Conservation (phyloP, 2,329 filamentous ascomycete genomes). For the Ramularia endophylla region DNA sequence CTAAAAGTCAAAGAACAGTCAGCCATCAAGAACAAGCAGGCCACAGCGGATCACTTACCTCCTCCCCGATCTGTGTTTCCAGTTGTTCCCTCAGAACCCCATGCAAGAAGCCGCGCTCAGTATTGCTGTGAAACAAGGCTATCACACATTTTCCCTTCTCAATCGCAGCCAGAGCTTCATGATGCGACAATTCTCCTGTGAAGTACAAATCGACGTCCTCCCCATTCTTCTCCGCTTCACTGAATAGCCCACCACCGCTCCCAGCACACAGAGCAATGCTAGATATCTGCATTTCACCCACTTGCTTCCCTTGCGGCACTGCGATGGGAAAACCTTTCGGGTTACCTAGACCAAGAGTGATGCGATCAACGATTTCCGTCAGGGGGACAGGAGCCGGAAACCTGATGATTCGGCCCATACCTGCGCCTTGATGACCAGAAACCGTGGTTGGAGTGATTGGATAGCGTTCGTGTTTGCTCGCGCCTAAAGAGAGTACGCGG, state of each 20-base stretch:
- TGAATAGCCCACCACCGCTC: conserved; percentile 72
- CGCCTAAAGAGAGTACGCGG: conserved; percentile 34
- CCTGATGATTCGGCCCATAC: conserved; percentile 56
- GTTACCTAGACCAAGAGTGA: conserved; percentile 58
- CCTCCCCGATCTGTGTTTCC: conserved; percentile 50
- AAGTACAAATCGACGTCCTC: conserved; percentile 70
- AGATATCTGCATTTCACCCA: conserved; percentile 53
- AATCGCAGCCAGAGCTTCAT: conserved; percentile 79
- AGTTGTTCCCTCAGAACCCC: conserved; percentile 64
- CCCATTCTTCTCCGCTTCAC: conserved; percentile 43
- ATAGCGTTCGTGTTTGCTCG: conserved; percentile 44
- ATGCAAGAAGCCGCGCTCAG: conserved; percentile 75
- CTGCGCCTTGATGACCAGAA: conserved; percentile 44
- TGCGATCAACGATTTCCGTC: conserved; percentile 54
- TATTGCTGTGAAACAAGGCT: conserved; percentile 87
- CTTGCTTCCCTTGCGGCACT: conserved; percentile 52
- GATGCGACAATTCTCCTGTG: conserved; percentile 89
- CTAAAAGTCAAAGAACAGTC: conserved; percentile 7
- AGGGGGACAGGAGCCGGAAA: conserved; percentile 50
- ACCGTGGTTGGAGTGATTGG: conserved; percentile 47
- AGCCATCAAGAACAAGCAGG: not conserved
- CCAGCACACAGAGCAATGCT: conserved; percentile 86
- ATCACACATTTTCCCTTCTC: conserved; percentile 80
- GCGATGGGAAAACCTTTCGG: conserved; percentile 60
- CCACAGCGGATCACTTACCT: conserved; percentile 20